phyloP scores from a whole-genome alignment of 495 filamentous ascomycete species.

The Cercophora scortea region DNA sequence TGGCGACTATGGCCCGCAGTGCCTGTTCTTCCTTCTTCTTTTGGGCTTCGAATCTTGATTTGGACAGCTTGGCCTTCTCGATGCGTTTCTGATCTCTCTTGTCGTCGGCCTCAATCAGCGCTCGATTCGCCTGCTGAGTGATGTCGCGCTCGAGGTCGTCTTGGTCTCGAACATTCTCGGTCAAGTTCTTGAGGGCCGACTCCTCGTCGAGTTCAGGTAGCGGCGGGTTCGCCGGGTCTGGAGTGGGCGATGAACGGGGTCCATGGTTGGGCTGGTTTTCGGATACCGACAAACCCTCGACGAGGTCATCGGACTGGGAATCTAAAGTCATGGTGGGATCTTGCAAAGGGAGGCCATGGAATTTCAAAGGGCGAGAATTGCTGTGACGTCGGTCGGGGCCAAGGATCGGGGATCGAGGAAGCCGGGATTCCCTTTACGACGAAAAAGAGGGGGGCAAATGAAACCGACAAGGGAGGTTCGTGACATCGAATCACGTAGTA shows the following conservation, averaged over 20 bases:
- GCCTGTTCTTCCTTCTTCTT: slow-evolving; percentile 35
- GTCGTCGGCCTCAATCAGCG: slow-evolving; percentile 75
- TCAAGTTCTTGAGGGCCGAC: slow-evolving; percentile 55
- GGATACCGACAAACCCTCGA: too few species aligned
- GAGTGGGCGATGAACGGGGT: neutral
- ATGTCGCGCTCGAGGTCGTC: slow-evolving; percentile 78
- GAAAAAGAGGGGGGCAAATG: too few species aligned
- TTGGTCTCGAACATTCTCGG: slow-evolving; percentile 71
- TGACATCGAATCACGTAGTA: too few species aligned
- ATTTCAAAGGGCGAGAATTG: neutral
- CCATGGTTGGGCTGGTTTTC: neutral
- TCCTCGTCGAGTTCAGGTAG: slow-evolving; percentile 40
- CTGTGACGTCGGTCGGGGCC: too few species aligned
- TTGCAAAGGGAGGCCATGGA: neutral
- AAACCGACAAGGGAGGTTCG: too few species aligned
- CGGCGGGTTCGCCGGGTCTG: neutral
- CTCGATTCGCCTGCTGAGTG: slow-evolving; percentile 60
- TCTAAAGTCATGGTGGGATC: neutral
- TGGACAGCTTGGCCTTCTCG: slow-evolving; percentile 61
- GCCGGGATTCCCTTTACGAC: too few species aligned
- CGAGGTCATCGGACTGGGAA: neutral
- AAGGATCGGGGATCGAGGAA: too few species aligned
- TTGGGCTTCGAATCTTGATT: slow-evolving; percentile 41
- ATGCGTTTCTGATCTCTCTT: slow-evolving; percentile 81
- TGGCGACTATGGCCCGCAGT: slow-evolving; percentile 27